Evolutionary conservation across 768 basidiomycete species (phyloP), one percentile per base, ranked within the genome.

Genomic region (Leucogyrophana mollusca): DNA sequence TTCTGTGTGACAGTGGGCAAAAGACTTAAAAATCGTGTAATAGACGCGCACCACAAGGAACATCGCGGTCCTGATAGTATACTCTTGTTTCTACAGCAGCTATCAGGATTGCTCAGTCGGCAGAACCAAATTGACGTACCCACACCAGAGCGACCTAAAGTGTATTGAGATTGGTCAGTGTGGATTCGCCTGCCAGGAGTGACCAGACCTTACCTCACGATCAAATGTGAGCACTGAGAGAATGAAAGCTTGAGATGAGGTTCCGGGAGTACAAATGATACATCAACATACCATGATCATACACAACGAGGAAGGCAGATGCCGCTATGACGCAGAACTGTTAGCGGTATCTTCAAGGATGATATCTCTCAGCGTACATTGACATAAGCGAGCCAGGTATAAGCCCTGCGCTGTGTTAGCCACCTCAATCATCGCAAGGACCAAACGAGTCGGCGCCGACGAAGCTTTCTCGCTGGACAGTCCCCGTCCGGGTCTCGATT

Each of bases 211-310:
- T 16, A 46, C 45, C 36, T 46, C 45, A 13, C 45, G 34, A n/a
- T 46, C 45, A 18, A 46, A 37, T 9, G 20, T 46, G 18, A 46
- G 34, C 5, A 24, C 45, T 46, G 17, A 9, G 11, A 24, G 13
- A 9, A 27, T 4, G 35, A 45, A 8, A 36, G 34, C 16, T 38
- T 10, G 16, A 20, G 11, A 10, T 34, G 22, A 34, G 24, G n/a
- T 24, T 21, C n/a, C 23, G 14, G 35, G n/a, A n/a, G n/a, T n/a
- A n/a, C 9, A 25, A 9, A 20, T 10, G 16, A 24, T 21, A 21
- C n/a, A 24, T 18, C 16, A 24, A 4, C 45, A 17, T 38, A 46
- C 45, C 35, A 37, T 46, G 45, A 39, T 46, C 45, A 38, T 46
- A 46, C 4, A 46, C 14, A 24, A 22, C 45, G 14, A 46, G 4